A percentile compares a stretch with the other conserved stretches of the same genome.
These are phyloP conservation scores for Phytophthora hybrid DNA, from an alignment of 352 stramenopile genomes.

Conservation along the genomic window DNA sequence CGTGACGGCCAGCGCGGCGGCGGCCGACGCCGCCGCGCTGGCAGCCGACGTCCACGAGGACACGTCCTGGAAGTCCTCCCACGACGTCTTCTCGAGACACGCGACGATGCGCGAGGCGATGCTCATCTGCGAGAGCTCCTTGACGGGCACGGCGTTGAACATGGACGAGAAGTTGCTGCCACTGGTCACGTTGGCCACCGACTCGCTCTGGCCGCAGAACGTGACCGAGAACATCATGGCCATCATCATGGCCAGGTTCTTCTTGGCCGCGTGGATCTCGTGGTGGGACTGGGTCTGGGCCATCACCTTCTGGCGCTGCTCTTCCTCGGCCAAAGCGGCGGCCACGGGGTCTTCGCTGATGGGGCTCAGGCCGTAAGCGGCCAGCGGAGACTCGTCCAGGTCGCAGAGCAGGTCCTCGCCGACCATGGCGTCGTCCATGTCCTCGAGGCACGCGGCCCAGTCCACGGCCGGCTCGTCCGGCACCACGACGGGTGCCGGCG, in stretches of 20 bases:
- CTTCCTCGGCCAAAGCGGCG: slow-evolving; percentile 32
- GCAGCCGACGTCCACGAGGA: slow-evolving; percentile 69
- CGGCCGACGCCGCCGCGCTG: slow-evolving; percentile 33
- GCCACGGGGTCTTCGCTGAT: slow-evolving; percentile 42
- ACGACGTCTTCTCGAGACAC: slow-evolving; percentile 90
- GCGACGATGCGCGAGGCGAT: slow-evolving; percentile 87
- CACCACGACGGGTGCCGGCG: slow-evolving; percentile 36
- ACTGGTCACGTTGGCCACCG: slow-evolving; percentile 76
- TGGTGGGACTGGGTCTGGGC: slow-evolving; percentile 54
- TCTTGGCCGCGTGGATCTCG: slow-evolving; percentile 88
- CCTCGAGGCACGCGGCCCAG: slow-evolving; percentile 68
- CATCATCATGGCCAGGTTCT: slow-evolving; percentile 92
- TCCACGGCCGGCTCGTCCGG: slow-evolving; percentile 43
- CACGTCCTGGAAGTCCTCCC: slow-evolving; percentile 88
- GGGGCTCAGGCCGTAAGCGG: slow-evolving; percentile 42
- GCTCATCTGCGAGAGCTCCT: slow-evolving; percentile 87
- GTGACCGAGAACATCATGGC: slow-evolving; percentile 90
- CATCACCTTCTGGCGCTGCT: slow-evolving; percentile 40
- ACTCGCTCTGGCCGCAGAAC: slow-evolving; percentile 81
- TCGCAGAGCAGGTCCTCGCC: slow-evolving; percentile 76
- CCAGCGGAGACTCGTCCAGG: slow-evolving; percentile 73
- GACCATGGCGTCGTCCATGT: slow-evolving; percentile 66
- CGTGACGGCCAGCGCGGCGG: slow-evolving; percentile 41
- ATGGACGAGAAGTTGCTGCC: slow-evolving; percentile 85
- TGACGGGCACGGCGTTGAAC: slow-evolving; percentile 78